Conservation (phyloP, 441 rosid species). For the Pelargonium australe region DNA sequence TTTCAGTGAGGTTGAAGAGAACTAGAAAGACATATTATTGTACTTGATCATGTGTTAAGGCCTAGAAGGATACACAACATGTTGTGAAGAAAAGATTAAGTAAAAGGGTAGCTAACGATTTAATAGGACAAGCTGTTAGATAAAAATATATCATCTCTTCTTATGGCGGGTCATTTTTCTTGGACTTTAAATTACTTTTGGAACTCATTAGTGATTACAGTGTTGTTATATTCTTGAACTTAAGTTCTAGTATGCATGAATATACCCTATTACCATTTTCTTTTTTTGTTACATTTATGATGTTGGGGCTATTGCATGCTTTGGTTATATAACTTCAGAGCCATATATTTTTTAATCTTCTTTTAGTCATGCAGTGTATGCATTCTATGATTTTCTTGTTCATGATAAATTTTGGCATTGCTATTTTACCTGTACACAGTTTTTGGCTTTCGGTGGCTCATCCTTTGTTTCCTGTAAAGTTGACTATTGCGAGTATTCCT, state of each 20-base stretch:
- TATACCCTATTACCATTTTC: conserved; percentile 1
- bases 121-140: too few species aligned
- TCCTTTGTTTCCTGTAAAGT: conserved; percentile 67
- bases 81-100: too few species aligned
- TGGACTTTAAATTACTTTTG: too few species aligned
- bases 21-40: too few species aligned
- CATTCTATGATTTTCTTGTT: conserved; percentile 7
- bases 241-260: background rate
- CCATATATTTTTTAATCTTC: conserved; percentile 7
- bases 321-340: too few species aligned
- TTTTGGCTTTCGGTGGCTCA: conserved; percentile 64
- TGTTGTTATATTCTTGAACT: background rate
- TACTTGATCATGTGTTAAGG: too few species aligned
- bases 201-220: background rate
- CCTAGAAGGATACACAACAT: too few species aligned
- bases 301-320: background rate
- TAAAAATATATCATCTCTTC: too few species aligned
- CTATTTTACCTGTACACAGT: conserved; percentile 34
- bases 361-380: conserved; percentile 1
- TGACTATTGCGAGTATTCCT: conserved; percentile 47
- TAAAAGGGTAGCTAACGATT: too few species aligned
- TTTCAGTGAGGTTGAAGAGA: too few species aligned
- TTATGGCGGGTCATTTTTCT: too few species aligned
- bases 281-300: conserved; percentile 1
- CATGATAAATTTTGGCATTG: conserved; percentile 9